Conservation (phyloP, 371 early-diverging fungal species). For the Synchytrium microbalum region DNA sequence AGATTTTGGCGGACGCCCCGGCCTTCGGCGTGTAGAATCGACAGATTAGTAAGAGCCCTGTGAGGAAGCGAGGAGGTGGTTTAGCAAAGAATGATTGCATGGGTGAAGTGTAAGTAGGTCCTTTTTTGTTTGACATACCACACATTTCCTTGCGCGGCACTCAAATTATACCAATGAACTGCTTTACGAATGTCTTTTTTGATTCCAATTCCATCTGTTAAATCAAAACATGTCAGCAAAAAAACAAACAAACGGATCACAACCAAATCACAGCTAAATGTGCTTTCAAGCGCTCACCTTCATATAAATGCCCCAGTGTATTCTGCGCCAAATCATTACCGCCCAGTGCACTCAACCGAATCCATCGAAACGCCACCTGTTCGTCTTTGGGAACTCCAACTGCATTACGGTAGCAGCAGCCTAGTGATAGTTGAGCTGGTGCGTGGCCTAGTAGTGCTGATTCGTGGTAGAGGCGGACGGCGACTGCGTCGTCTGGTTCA, state of each 20-base stretch:
- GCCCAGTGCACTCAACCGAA: constrained; percentile 29
- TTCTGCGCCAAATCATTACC: constrained; percentile 46
- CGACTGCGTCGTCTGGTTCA: constrained; percentile 37
- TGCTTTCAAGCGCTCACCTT: too few species aligned
- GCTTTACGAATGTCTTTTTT: constrained; percentile 50
- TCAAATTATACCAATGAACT: constrained; percentile 59
- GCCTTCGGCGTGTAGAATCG: constrained; percentile 29
- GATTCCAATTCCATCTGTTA: constrained; percentile 65
- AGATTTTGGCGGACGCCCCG: constrained; percentile 17
- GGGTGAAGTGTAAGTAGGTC: constrained; percentile 15
- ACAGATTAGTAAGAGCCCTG: constrained; percentile 29
- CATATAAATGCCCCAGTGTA: constrained; percentile 44
- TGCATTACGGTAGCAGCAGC: constrained; percentile 42
- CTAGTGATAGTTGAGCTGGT: constrained; percentile 36
- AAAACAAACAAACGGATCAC: not conserved
- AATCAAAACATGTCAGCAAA: constrained; percentile 11
- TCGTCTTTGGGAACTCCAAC: constrained; percentile 32
- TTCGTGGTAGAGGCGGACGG: constrained; percentile 24
- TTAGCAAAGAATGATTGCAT: not conserved
- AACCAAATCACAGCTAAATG: too few species aligned
- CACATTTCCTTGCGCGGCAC: constrained; percentile 52
- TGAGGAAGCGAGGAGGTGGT: too few species aligned
- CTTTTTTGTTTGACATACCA: constrained; percentile 28
- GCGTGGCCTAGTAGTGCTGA: constrained; percentile 36
- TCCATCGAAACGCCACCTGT: constrained; percentile 38